phyloP scores from a whole-genome alignment of 805 yeast genomes.

The Alloascoidea hylecoeti region DNA sequence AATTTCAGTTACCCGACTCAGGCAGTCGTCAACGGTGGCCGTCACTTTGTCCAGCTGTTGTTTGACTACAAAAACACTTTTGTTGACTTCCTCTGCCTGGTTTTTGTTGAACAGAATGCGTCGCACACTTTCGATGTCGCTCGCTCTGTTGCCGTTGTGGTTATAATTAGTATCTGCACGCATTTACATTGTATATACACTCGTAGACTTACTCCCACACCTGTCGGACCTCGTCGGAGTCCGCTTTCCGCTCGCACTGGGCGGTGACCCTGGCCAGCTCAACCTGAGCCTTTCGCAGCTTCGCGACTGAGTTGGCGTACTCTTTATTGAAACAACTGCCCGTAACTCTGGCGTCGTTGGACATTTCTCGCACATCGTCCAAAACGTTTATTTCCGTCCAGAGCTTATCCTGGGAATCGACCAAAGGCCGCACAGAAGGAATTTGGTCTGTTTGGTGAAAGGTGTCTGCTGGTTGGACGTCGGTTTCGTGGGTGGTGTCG shows the following conservation, averaged over 20 bases:
- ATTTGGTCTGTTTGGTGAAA: conserved; percentile 25
- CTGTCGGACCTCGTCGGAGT: conserved; percentile 2
- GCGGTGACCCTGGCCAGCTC: conserved; percentile 27
- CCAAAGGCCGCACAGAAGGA: conserved; percentile 41
- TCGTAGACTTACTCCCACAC: no score
- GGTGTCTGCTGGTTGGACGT: no score
- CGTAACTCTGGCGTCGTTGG: conserved; percentile 16
- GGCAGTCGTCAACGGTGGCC: no score
- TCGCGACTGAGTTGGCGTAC: conserved; percentile 35
- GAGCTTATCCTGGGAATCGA: conserved; percentile 56
- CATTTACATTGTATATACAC: no score
- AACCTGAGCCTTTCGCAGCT: conserved; percentile 42
- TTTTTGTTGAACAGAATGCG: neutral
- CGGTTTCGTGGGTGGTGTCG: no score
- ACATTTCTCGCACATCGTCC: conserved; percentile 60
- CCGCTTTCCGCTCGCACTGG: conserved; percentile 13
- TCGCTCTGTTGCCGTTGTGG: no score
- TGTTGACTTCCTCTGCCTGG: neutral
- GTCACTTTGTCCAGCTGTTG: neutral
- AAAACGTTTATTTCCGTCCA: conserved; percentile 85
- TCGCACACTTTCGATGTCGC: neutral
- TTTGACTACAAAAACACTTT: neutral
- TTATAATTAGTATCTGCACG: no score
- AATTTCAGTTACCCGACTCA: neutral
- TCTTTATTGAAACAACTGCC: conserved; percentile 23